Evolutionary conservation across 176 grass and related monocot species (phyloP).

Genomic region (Olyra latifolia): DNA sequence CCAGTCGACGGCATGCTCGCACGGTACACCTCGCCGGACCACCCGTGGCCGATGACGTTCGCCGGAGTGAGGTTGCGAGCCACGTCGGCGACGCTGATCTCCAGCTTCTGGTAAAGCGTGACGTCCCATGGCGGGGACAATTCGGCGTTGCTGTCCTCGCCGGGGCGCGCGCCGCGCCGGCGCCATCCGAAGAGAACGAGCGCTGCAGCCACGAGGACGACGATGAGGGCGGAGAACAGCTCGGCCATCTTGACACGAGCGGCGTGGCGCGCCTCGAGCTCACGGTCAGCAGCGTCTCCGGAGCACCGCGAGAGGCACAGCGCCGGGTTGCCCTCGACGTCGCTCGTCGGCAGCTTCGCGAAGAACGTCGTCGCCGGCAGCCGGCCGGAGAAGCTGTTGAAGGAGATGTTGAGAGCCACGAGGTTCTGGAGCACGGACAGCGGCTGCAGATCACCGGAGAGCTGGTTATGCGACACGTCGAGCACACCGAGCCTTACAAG

Average conservation of each 20-base stretch:
- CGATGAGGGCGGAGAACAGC: slow-evolving; percentile 59
- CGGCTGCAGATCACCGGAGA: slow-evolving; percentile 50
- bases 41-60: slow-evolving; percentile 66
- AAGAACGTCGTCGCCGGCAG: slow-evolving; percentile 74
- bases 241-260: slow-evolving; percentile 57
- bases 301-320: slow-evolving; percentile 81
- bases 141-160: slow-evolving; percentile 46
- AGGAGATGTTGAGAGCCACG: slow-evolving; percentile 57
- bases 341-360: slow-evolving; percentile 64
- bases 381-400: slow-evolving; percentile 53
- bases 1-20: slow-evolving; percentile 45
- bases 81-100: slow-evolving; percentile 70
- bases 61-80: slow-evolving; percentile 52
- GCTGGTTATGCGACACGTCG: slow-evolving; percentile 59
- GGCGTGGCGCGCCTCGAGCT: slow-evolving; percentile 33
- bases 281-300: slow-evolving; percentile 16
- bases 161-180: background rate
- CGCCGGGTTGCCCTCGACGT: slow-evolving; percentile 74
- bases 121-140: slow-evolving; percentile 89
- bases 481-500: slow-evolving; percentile 53
- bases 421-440: slow-evolving; percentile 57
- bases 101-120: slow-evolving; percentile 88
- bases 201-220: slow-evolving; percentile 39
- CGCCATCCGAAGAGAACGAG: slow-evolving; percentile 40
- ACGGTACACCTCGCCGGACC: slow-evolving; percentile 80